Evolutionary conservation across 202 grass and related monocot species (phyloP).

Genomic region (Zoysia matrella): DNA sequence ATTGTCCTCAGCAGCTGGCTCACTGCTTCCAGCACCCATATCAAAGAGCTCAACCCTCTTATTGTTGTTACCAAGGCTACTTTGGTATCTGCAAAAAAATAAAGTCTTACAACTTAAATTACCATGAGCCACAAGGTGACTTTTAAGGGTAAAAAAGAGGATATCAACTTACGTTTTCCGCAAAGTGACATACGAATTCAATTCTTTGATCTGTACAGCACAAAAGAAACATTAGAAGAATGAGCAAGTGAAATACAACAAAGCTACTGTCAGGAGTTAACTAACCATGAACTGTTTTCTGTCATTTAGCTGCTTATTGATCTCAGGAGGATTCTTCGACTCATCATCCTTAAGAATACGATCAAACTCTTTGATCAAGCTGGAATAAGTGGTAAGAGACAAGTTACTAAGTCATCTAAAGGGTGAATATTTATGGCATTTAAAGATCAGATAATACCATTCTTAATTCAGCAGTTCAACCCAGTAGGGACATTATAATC

Average conservation of each 20-base stretch:
- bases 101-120: slow-evolving; percentile 19
- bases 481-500: neutral
- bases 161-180: slow-evolving; percentile 88
- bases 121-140: slow-evolving; percentile 1
- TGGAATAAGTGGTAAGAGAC: slow-evolving; percentile 17
- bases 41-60: slow-evolving; percentile 96
- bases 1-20: slow-evolving; percentile 74
- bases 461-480: neutral
- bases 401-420: slow-evolving; percentile 5
- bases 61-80: slow-evolving; percentile 85
- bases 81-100: slow-evolving; percentile 77
- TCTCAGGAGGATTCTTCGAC: slow-evolving; percentile 61
- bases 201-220: slow-evolving; percentile 87
- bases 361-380: slow-evolving; percentile 96
- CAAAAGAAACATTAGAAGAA: slow-evolving; percentile 34
- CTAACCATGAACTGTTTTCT: slow-evolving; percentile 95
- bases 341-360: slow-evolving; percentile 84
- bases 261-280: slow-evolving; percentile 17
- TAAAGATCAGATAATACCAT: slow-evolving; percentile 28
- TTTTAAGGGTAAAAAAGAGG: neutral
- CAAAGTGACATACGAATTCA: slow-evolving; percentile 95
- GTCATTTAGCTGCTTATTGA: slow-evolving; percentile 87
- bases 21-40: slow-evolving; percentile 70
- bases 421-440: neutral
- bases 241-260: neutral